phyloP scores from a whole-genome alignment of 1,139 yeast species.

The Petasospora fabianii region DNA sequence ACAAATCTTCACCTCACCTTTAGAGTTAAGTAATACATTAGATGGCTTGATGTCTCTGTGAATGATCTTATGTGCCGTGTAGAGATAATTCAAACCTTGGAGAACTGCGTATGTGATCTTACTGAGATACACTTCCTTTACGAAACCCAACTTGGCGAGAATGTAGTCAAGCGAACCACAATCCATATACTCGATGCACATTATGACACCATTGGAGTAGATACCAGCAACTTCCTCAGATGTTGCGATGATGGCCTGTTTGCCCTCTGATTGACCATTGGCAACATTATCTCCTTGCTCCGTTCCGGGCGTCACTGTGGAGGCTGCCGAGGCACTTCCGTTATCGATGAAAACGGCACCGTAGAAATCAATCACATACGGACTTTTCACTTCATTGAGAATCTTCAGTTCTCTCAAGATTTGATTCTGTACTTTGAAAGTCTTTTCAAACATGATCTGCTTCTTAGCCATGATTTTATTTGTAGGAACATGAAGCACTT shows the following conservation, averaged over 20 bases:
- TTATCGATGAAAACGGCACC: constrained; percentile 53
- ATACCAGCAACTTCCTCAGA: constrained; percentile 13
- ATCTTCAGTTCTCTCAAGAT: constrained; percentile 84
- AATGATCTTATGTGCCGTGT: constrained; percentile 77
- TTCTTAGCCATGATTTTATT: constrained; percentile 90
- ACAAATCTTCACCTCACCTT: constrained; percentile 78
- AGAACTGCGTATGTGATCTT: constrained; percentile 75
- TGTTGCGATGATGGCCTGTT: constrained; percentile 5
- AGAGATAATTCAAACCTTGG: constrained; percentile 77
- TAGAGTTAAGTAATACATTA: constrained; percentile 74
- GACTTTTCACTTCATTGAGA: constrained; percentile 83
- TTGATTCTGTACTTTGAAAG: constrained; percentile 73
- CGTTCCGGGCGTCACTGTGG: constrained; percentile 9
- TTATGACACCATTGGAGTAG: constrained; percentile 40
- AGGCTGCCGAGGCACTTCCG: constrained; percentile 21
- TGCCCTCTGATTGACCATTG: constrained; percentile 3
- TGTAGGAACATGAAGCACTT: constrained; percentile 84
- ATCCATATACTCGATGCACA: constrained; percentile 95
- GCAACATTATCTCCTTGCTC: not conserved
- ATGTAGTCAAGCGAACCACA: constrained; percentile 90
- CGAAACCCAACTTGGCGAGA: constrained; percentile 47
- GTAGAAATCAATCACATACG: constrained; percentile 81
- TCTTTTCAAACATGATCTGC: constrained; percentile 81
- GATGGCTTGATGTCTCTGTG: constrained; percentile 94
- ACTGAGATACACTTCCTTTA: constrained; percentile 66